Percentiles rank a stretch among this genome's conserved stretches.
Evolutionary conservation across 345 rosid genomes (phyloP).

Genomic region (Dipteronia sinensis): DNA sequence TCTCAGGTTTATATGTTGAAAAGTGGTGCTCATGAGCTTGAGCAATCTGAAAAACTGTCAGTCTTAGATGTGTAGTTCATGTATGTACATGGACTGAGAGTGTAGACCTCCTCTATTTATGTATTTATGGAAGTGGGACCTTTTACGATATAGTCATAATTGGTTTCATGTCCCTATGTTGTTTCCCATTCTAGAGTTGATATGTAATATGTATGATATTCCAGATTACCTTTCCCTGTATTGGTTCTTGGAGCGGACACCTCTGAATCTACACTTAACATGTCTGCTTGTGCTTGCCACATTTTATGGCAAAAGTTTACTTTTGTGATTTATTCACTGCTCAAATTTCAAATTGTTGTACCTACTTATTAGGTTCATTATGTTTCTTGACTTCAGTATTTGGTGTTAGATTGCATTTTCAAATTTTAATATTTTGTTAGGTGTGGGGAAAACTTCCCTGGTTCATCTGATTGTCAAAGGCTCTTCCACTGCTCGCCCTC

Average conservation of each 20-base stretch:
- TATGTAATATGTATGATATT: neutral
- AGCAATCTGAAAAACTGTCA: neutral
- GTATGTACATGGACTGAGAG: neutral
- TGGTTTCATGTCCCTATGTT: neutral
- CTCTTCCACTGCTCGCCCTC: constrained; percentile 61
- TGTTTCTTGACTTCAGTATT: constrained; percentile 10
- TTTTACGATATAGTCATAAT: neutral
- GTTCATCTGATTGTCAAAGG: constrained; percentile 88
- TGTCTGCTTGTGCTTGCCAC: neutral
- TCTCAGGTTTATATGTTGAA: neutral
- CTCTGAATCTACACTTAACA: neutral
- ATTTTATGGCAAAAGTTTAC: neutral
- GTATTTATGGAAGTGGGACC: neutral
- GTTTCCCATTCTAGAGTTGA: neutral
- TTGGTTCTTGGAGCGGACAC: neutral
- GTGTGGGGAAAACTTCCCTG: constrained; percentile 96
- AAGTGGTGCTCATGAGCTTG: neutral
- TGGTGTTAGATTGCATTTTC: constrained; percentile 19
- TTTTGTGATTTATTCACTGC: neutral
- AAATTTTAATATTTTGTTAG: constrained; percentile 36
- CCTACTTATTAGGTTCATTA: neutral
- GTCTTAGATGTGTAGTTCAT: neutral
- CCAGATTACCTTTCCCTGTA: neutral
- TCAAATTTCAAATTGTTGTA: neutral
- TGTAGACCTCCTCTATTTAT: neutral